These are phyloP conservation scores for Nicotiana otophora DNA, from an alignment of 257 asterid species.

Conservation along the genomic window DNA sequence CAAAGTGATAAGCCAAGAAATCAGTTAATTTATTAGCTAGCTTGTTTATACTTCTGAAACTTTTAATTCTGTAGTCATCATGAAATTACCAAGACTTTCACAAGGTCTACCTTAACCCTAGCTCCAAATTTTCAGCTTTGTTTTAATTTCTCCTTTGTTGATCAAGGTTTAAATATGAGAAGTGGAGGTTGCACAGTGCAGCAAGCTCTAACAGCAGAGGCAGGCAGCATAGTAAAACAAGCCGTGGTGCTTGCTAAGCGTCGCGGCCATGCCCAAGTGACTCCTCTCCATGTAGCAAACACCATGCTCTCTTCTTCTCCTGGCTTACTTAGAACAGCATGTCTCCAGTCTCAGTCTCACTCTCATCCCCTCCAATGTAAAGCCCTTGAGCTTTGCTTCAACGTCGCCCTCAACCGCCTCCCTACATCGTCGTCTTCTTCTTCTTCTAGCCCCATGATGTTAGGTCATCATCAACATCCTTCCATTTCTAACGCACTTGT, in stretches of 20 bases:
- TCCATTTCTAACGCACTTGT: conserved; percentile 80
- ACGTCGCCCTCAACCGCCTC: conserved; percentile 84
- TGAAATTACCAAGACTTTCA: background rate
- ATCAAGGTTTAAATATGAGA: conserved; percentile 39
- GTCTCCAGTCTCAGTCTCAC: conserved; percentile 47
- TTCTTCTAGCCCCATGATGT: conserved; percentile 31
- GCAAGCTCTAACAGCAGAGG: conserved; percentile 52
- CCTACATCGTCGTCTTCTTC: conserved; percentile 47
- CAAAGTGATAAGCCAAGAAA: background rate
- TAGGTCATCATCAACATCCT: conserved; percentile 36
- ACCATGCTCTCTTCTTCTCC: conserved; percentile 52
- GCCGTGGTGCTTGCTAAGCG: conserved; percentile 58
- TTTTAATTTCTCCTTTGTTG: background rate
- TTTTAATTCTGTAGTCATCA: background rate
- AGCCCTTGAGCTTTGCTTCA: conserved; percentile 93
- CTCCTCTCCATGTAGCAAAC: conserved; percentile 86
- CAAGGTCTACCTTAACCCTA: conserved; percentile 5
- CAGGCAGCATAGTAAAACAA: conserved; percentile 55
- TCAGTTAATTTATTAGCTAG: too few species aligned
- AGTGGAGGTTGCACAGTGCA: conserved; percentile 61
- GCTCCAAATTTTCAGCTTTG: background rate
- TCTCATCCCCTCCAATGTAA: conserved; percentile 91
- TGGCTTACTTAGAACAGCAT: conserved; percentile 60
- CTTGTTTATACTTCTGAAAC: background rate
- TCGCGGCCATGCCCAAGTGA: conserved; percentile 91